Base-by-base conservation (phyloP, 2,329 filamentous ascomycete species). In the Dichotomopilus funicola region DNA sequence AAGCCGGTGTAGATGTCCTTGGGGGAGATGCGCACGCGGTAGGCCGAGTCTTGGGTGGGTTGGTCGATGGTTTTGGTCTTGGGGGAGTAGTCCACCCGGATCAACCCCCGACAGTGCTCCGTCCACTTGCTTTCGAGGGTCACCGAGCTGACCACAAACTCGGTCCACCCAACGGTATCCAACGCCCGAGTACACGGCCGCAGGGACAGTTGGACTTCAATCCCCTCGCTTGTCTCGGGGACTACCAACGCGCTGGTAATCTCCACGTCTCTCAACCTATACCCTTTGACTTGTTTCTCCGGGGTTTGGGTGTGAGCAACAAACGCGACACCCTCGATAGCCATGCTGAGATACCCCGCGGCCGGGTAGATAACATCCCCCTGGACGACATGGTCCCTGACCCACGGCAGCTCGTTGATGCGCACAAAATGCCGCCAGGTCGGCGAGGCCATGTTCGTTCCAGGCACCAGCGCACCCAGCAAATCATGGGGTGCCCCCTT, bases 361-460 rank as follows among this genome's bases (percentile, higher is more conserved):
- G 71, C 75, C 37, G 78, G 75, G 51, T 75, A 78, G 54, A 79
- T 71, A 54, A 75, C 73, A 44, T 76, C 73, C 59, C 69, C 73
- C 44, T 76, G 69, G 55, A 80, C 75, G 44, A 69, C 63, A 62
- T 80, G 78, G 59, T 80, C 76, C 43, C 73, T 67, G 7, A 77
- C 70, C 64, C 80, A 81, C 2, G 72, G 71, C 1, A 71, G 46
- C 49, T 73, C 68, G 9, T 60, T 62, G 6, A 67, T 61, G n/a
- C 67, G 67, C 27, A 72, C 57, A n/a, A 70, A 63, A 46, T 72
- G 68, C 1, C 70, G 64, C 69, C 70, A 73, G 4, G 62, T 63
- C 0, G 70, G 70, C 38, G 68, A 64, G 6, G 54, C 58, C n/a
- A 67, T 63, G 43, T 65, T 65, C 12, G 64, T 64, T 1, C 67